Evolutionary conservation across 2,329 filamentous ascomycete genomes (phyloP).

Genomic region (Neopestalotiopsis rosae): DNA sequence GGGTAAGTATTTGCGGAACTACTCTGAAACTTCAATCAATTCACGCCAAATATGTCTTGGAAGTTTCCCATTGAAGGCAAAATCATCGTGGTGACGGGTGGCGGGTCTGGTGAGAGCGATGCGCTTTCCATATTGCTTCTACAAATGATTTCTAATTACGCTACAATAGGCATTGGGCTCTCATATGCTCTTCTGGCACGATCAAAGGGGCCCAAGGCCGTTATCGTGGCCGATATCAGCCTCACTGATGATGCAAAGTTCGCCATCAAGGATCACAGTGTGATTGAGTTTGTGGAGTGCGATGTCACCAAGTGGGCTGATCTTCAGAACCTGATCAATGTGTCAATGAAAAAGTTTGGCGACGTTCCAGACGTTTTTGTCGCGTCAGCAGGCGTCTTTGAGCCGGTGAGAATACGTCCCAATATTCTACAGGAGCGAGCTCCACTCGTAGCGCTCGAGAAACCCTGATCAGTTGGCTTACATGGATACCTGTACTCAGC

Average conservation of each 20-base stretch:
- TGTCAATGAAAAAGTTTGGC: neutral
- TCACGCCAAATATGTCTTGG: neutral
- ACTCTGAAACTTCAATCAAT: neutral
- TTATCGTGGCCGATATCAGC: neutral
- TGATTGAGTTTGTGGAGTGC: neutral
- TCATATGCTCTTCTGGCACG: neutral
- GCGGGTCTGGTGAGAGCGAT: neutral
- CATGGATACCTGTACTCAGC: neutral
- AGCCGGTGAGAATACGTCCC: neutral
- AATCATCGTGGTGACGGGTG: neutral
- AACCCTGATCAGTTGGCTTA: neutral
- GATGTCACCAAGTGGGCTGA: neutral
- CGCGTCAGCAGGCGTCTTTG: neutral
- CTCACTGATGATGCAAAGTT: neutral
- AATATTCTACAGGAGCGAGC: neutral
- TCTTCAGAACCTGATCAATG: neutral
- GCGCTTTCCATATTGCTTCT: neutral
- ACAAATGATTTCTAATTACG: neutral
- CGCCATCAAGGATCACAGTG: neutral
- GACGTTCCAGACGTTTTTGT: neutral
- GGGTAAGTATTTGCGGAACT: neutral
- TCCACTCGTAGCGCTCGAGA: too few relatives aligned
- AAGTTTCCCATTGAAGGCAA: neutral
- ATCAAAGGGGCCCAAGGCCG: neutral
- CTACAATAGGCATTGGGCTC: neutral